phyloP scores from a whole-genome alignment of 2,329 filamentous ascomycete species.

The Venturia oleaginea region DNA sequence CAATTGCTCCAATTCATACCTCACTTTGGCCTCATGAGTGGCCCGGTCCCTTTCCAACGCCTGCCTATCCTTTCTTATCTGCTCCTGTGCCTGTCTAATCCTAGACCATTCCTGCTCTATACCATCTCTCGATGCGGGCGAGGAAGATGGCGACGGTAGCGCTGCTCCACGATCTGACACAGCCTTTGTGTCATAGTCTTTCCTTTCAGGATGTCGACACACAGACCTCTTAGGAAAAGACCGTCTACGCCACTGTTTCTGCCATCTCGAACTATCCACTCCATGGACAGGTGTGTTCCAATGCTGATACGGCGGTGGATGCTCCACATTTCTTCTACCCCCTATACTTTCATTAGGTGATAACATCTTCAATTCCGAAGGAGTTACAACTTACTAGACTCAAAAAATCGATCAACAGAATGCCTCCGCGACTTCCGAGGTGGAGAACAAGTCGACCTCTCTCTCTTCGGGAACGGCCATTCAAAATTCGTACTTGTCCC shows the following conservation, averaged over 20 bases:
- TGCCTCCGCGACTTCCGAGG: neutral
- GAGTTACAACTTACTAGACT: neutral
- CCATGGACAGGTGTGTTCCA: neutral
- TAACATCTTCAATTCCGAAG: too few species aligned
- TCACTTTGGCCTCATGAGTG: neutral
- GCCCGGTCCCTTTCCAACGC: neutral
- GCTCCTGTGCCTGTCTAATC: neutral
- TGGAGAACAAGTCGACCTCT: neutral
- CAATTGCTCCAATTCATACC: neutral
- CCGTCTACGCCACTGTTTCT: neutral
- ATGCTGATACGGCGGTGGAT: neutral
- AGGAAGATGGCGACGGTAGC: neutral
- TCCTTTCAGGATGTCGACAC: neutral
- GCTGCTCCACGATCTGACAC: neutral
- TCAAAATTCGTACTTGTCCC: neutral
- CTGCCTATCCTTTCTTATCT: neutral
- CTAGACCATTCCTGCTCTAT: slow-evolving; percentile 1
- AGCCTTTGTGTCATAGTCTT: neutral
- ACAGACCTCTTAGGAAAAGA: neutral
- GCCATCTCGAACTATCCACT: neutral
- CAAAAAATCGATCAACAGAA: slow-evolving; percentile 6
- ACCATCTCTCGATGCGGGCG: neutral
- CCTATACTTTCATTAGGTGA: neutral
- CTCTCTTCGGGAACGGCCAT: neutral
- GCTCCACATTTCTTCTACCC: neutral